Base-by-base conservation (phyloP, 2,329 filamentous ascomycete genomes). In the Camptophora hylomeconis region DNA sequence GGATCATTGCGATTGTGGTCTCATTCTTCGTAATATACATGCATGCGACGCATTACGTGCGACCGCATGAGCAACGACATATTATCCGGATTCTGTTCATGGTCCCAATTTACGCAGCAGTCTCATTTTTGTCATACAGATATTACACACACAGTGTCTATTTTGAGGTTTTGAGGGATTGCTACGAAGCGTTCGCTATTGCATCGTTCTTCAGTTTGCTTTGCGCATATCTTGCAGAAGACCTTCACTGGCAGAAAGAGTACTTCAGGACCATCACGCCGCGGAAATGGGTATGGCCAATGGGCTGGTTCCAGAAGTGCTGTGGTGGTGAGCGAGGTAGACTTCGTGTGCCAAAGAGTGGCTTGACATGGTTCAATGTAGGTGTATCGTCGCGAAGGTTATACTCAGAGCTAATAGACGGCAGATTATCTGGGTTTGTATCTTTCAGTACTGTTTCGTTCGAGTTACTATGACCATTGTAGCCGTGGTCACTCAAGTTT, bases 71-170 rank as follows among this genome's bases (percentile, higher is more conserved):
- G 48, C 71, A 75, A 47, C 67, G 62, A 44, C 67, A 75, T 49
- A 84, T 89, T 46, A 86, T 92, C 45, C 80, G 83, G 26, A 87
- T 92, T 41, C 67, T 92, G 15, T 75, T 86, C 51, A 87, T 92
- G 80, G 71, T 92, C 27, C 83, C 83, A 20, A 64, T 92, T 37
- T 92, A 92, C 53, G 66, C 77, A 28, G 61, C 74, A 20, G 75
- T 83, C 12, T 75, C 79, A 18, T 80, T 80, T 48, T 65, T 87
- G 20, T 75, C 74, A 35, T 72, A 82, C 44, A 63, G 68, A 41
- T 84, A 69, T 58, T 87, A 89, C 60, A 70, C 67, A 50, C 69
- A 84, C 46, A 72, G 77, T 26, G 70, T 89, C 32, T 92, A 92
- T 58, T 89, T 78, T 51, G 68, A 81, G 47, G 75, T 89, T 29